Evolutionary conservation across 306 rosid species (phyloP).

Genomic region (Datisca glomerata): DNA sequence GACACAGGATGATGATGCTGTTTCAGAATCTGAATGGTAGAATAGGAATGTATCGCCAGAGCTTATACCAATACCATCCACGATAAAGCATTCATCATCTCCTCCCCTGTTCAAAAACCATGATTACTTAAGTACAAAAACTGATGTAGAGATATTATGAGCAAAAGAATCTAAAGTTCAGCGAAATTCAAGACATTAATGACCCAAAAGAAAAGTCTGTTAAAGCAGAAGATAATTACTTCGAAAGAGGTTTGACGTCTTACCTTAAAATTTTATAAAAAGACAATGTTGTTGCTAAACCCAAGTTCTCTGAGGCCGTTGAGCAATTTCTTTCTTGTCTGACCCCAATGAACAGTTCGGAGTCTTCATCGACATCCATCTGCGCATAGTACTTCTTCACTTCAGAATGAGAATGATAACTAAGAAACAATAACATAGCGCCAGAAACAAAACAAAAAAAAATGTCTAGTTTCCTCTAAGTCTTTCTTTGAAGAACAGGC

Average conservation of each 20-base stretch:
- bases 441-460: no score
- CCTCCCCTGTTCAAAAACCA: conserved; percentile 19
- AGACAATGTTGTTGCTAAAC: neutral
- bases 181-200: no score
- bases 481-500: no score
- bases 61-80: conserved; percentile 19
- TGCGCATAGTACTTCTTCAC: neutral
- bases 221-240: no score
- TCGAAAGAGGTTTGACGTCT: no score
- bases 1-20: conserved; percentile 7
- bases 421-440: no score
- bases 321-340: conserved; percentile 7
- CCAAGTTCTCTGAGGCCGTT: neutral
- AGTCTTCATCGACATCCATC: conserved; percentile 4
- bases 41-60: conserved; percentile 23
- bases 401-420: neutral
- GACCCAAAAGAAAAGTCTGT: no score
- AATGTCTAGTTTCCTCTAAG: no score
- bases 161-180: no score
- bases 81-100: neutral
- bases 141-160: no score
- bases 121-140: no score
- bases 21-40: conserved; percentile 20
- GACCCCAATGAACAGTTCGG: conserved; percentile 23
- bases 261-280: conserved; percentile 19